Evolutionary conservation across 2,329 filamentous ascomycete species (phyloP), one percentile per base, ranked within the genome.

Genomic region (Orbilia oligospora): DNA sequence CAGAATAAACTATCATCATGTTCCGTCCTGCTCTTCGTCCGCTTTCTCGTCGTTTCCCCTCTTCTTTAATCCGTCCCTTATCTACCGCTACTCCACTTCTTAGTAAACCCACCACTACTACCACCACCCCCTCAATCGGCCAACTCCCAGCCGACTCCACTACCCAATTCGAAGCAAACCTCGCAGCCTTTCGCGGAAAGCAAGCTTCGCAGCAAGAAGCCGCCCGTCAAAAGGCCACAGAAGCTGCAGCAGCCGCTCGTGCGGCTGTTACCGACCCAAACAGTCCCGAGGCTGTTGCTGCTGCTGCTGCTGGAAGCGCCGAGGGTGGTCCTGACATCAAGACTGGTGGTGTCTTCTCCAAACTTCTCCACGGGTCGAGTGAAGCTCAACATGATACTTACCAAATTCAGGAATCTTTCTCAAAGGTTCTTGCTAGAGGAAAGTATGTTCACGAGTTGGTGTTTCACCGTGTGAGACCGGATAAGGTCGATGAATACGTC

Each of bases 391-490:
- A 97, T 86, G 90, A 97, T 84, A 96, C 99, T 83, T 92, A 93
- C 80, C 95, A 98, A 86, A 95, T 99, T 83, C 94, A 98, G 86
- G 91, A 94, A 75, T 97, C 93, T 84, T 99, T 98, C 86, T 97
- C 93, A 65, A 94, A 97, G 85, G 93, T 98, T 53, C 87, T 99
- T 55, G 96, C 96, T 24, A 90, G 96, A 81, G 96, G 96, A 83
- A 99, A 99, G 87, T 99, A 99, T 83, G 94, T 99, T 69, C 96
- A 99, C 86, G 97, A 94, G 56, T 97, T 99, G 84, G 94, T 97
- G 76, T 93, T 97, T 83, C 96, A 99, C 87, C 90, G 97, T 80
- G 96, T 99, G 81, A 94, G 97, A 86, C 94, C 94, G 79, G 94
- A 97, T 83, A 96, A 93, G 86, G 93, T 97, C 56, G 94, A 97